A percentile compares a stretch with the other conserved stretches of the same genome.
Conservation (phyloP, 805 yeast species). For the Starmerella etchellsii region DNA sequence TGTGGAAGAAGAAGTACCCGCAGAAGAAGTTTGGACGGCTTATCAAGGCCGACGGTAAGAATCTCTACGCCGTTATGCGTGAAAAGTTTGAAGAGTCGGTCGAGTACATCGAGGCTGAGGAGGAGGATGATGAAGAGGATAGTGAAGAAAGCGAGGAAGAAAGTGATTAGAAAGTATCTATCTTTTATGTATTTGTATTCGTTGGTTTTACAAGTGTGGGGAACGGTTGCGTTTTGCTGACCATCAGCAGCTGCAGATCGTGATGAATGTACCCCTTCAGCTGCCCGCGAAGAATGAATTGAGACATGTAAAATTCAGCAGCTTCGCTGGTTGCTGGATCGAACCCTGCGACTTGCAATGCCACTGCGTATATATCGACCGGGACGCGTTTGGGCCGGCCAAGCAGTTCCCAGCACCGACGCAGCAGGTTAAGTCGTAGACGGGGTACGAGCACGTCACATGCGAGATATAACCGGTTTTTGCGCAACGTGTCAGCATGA, state of each 20-base stretch:
- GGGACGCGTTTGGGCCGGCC: slow-evolving; percentile 14
- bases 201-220: slow-evolving; percentile 10
- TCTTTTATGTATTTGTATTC: neutral
- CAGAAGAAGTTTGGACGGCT: slow-evolving; percentile 88
- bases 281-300: slow-evolving; percentile 15
- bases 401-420: slow-evolving; percentile 11
- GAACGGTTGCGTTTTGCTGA: slow-evolving; percentile 19
- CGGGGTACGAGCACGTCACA: slow-evolving; percentile 8
- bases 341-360: slow-evolving; percentile 8
- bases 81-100: slow-evolving; percentile 78
- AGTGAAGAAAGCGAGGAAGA: neutral
- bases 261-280: slow-evolving; percentile 21
- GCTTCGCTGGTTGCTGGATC: slow-evolving; percentile 2
- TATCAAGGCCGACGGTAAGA: slow-evolving; percentile 55
- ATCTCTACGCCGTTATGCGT: slow-evolving; percentile 59
- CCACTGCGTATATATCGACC: slow-evolving; percentile 5
- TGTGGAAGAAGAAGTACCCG: slow-evolving; percentile 75
- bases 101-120: slow-evolving; percentile 44
- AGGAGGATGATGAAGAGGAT: slow-evolving; percentile 10
- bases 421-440: slow-evolving; percentile 13
- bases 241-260: slow-evolving; percentile 13
- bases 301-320: slow-evolving; percentile 17
- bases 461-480: slow-evolving; percentile 15
- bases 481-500: slow-evolving; percentile 6
- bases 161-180: neutral